Base-by-base conservation (phyloP, 2,329 filamentous ascomycete genomes). In the Corynespora cassiicola region DNA sequence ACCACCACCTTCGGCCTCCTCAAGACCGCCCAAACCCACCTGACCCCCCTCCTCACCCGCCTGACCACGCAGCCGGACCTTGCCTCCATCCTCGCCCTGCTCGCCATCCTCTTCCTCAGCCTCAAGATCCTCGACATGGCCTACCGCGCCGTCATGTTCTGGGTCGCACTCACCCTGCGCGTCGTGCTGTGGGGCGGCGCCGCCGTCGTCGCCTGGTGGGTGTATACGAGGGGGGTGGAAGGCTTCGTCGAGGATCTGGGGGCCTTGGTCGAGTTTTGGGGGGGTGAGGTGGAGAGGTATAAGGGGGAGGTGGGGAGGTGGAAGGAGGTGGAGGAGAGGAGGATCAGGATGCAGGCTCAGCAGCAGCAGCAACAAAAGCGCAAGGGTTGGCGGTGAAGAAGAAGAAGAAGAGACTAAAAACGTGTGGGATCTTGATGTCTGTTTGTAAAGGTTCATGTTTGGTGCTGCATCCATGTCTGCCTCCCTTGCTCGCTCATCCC, bases 121-220 rank as follows among this genome's bases (percentile, higher is more conserved):
- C 69, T 85, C 42, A 80, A 81, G 50, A 74, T 94, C 26, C 71
- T 85, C 49, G 79, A 85, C 63, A 86, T 87, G 72, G 73, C 90
- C 12, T 82, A 84, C 45, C 80, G 88, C 44, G 71, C 89, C 14
- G 75, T 95, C 41, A 73, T 90, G 60, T 95, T 85, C 73, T 90
- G 89, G 82, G 80, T 90, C 35, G 74, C 79, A n/a, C 61, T 95
- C 38, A 75, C 77, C 8, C 65, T 88, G 47, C 72, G 79, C 16
- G 52, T 90, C 26, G 65, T 80, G 2, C 82, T 90, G 48, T 94
- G 84, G 82, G 78, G 77, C 1, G 64, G 72, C 2, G 52, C 91
- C 2, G 70, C 77, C 4, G 74, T 76, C 0, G 26, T 83, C 0
- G 75, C 75, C 0, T 72, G 83, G 12, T 81, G 76, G 76, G 39